Percentiles rank a stretch among this genome's conserved stretches.
phyloP scores from a whole-genome alignment of 352 stramenopile species.

The Thalassiosira oceanica region DNA sequence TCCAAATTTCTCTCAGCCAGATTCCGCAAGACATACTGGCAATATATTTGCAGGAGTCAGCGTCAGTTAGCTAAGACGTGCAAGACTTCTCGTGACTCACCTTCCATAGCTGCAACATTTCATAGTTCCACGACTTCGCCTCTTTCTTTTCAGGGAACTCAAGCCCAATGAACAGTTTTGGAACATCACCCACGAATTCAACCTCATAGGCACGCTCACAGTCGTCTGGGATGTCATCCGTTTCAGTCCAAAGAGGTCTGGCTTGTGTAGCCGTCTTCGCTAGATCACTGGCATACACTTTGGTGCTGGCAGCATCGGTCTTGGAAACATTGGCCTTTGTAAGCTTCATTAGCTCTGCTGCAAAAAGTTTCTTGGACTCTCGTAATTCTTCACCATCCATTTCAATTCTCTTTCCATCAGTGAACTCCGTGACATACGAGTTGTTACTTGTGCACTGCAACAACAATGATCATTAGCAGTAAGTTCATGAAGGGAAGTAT shows the following conservation, averaged over 20 bases:
- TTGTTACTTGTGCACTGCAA: not conserved
- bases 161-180: conserved; percentile 30
- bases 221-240: conserved; percentile 29
- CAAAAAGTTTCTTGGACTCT: conserved; percentile 10
- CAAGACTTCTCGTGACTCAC: no score
- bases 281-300: conserved; percentile 1
- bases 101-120: conserved; percentile 9
- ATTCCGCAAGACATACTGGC: conserved; percentile 26
- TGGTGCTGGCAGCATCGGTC: conserved; percentile 9
- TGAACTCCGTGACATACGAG: conserved; percentile 13
- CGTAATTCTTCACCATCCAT: conserved; percentile 20
- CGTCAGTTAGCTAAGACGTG: no score
- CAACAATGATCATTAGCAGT: not conserved
- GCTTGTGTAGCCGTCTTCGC: not conserved
- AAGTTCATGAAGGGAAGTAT: not conserved
- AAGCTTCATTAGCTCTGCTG: conserved; percentile 20
- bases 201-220: conserved; percentile 42
- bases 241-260: conserved; percentile 11
- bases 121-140: not conserved
- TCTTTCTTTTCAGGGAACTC: conserved; percentile 16
- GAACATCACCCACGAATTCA: conserved; percentile 25
- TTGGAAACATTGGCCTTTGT: conserved; percentile 11
- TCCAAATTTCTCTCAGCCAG: conserved; percentile 8
- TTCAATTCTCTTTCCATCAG: conserved; percentile 12
- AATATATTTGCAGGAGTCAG: no score